Evolutionary conservation across 208 protist genomes (phyloP), one percentile per base, ranked within the genome.

Genomic region (Crithidia sp.): DNA sequence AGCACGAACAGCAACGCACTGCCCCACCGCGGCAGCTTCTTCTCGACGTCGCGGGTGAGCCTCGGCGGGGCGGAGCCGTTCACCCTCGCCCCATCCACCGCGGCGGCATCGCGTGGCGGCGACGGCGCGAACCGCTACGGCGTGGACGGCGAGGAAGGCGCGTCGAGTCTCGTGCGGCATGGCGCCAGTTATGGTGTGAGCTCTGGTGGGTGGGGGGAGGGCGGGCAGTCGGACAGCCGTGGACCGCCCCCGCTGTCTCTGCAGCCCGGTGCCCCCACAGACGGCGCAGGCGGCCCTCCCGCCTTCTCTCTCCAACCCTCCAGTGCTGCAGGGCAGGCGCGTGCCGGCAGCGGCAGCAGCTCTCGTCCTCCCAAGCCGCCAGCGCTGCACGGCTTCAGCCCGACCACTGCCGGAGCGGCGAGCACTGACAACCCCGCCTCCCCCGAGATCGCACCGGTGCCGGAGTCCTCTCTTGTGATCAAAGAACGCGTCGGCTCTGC

Each of bases 21-120:
- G 40, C 16, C 19, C 8, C 53, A 17, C 37, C 65, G 14, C 19
- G 43, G 54, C 39, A 61, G 65, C 53, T 59, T 61, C 52, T 61
- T 70, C 19, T 41, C 65, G 17, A 49, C 65, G 16, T 61, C 65
- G n/a, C 65, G 36, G n/a, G 41, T 61, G 19, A 70, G 53, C 41
- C 50, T 70, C 13, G 19, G 9, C 5, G 41, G 13, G 41, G 53
- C 52, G 12, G 53, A 70, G 53, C 65, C 65, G 9, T 70, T 70
- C 40, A 49, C 19, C 53, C 65, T 70, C 39, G 16, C 9, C 4
- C 54, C 52, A 10, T n/a, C 43, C 17, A 43, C 41, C 17, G n/a
- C 65, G 3, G 39, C 16, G 6, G 62, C 50, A 53, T 17, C 14
- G 45, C 8, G 14, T 7, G 50, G 4, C 44, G 12, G 47, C 50